These are phyloP conservation scores for Leucoagaricus sp. DNA, from an alignment of 1,284 basidiomycete genomes.

Conservation along the genomic window DNA sequence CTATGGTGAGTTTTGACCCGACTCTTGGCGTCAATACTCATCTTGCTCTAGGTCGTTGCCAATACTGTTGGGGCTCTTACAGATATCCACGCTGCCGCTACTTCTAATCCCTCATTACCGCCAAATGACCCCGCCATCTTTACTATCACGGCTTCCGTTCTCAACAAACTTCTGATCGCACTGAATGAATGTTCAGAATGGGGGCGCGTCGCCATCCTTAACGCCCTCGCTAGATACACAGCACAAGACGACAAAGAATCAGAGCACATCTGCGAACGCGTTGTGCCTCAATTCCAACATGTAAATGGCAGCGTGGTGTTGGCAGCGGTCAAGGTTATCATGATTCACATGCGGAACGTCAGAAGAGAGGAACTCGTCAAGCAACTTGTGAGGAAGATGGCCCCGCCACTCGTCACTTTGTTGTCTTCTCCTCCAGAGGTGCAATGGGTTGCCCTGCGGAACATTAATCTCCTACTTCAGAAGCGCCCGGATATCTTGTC, in stretches of 20 bases:
- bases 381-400: slow-evolving; percentile 94
- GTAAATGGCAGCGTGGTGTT: slow-evolving; percentile 94
- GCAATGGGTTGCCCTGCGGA: slow-evolving; percentile 96
- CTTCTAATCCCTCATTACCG: slow-evolving; percentile 51
- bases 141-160: slow-evolving; percentile 76
- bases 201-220: slow-evolving; percentile 93
- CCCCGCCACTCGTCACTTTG: slow-evolving; percentile 87
- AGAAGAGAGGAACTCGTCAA: slow-evolving; percentile 85
- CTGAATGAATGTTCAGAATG: slow-evolving; percentile 99
- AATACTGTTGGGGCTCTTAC: slow-evolving; percentile 93
- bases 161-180: slow-evolving; percentile 92
- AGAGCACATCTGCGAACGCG: slow-evolving; percentile 98
- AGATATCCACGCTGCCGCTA: slow-evolving; percentile 84
- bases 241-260: slow-evolving; percentile 90
- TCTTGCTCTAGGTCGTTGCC: slow-evolving; percentile 77
- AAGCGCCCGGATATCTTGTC: slow-evolving; percentile 87
- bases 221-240: slow-evolving; percentile 83
- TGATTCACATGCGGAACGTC: slow-evolving; percentile 93
- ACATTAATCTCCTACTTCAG: slow-evolving; percentile 96
- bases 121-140: slow-evolving; percentile 74
- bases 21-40: not conserved
- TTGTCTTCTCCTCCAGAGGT: slow-evolving; percentile 82
- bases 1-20: slow-evolving; percentile 72
- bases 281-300: slow-evolving; percentile 98
- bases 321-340: slow-evolving; percentile 95